Percentiles rank a stretch among this genome's conserved stretches.
phyloP scores from a whole-genome alignment of 1,284 basidiomycete species.

The Malassezia brasiliensis region DNA sequence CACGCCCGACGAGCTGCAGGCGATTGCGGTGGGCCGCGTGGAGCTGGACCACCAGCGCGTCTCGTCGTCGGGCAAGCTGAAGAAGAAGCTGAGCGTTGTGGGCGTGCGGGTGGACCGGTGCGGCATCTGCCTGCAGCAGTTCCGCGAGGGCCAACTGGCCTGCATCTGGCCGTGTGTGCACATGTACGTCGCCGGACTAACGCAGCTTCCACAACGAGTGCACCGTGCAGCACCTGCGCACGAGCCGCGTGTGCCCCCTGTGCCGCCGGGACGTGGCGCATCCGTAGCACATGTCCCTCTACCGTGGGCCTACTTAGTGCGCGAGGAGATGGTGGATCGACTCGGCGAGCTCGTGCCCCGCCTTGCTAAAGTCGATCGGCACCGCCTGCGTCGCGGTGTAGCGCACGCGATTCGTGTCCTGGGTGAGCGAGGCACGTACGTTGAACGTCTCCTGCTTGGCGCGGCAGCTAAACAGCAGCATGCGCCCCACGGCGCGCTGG shows the following conservation, averaged over 20 bases:
- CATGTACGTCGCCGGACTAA: constrained; percentile 21
- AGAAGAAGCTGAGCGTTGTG: constrained; percentile 64
- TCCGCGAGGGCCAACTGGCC: constrained; percentile 57
- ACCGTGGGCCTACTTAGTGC: not conserved
- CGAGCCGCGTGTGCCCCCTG: constrained; percentile 22
- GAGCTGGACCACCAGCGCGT: constrained; percentile 60
- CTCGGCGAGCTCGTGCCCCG: constrained; percentile 35
- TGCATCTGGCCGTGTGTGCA: constrained; percentile 64
- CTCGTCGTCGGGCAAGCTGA: constrained; percentile 63
- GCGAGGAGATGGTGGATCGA: constrained; percentile 22
- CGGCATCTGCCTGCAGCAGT: constrained; percentile 67
- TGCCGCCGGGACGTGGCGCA: constrained; percentile 20
- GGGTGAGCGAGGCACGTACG: constrained; percentile 12
- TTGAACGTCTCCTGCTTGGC: constrained; percentile 57
- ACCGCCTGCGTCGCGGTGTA: constrained; percentile 36
- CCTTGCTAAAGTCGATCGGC: constrained; percentile 36
- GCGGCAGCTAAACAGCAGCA: constrained; percentile 74
- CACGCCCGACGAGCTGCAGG: constrained; percentile 38
- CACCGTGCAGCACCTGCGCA: constrained; percentile 18
- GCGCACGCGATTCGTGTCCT: constrained; percentile 34
- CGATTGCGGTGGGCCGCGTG: constrained; percentile 57
- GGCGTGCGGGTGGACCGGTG: constrained; percentile 67
- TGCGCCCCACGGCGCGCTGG: constrained; percentile 60
- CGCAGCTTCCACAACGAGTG: constrained; percentile 33
- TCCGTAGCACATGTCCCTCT: not conserved